Evolutionary conservation across 148 eudicot species (phyloP), one percentile per base, ranked within the genome.

Genomic region (Silene uniflora): DNA sequence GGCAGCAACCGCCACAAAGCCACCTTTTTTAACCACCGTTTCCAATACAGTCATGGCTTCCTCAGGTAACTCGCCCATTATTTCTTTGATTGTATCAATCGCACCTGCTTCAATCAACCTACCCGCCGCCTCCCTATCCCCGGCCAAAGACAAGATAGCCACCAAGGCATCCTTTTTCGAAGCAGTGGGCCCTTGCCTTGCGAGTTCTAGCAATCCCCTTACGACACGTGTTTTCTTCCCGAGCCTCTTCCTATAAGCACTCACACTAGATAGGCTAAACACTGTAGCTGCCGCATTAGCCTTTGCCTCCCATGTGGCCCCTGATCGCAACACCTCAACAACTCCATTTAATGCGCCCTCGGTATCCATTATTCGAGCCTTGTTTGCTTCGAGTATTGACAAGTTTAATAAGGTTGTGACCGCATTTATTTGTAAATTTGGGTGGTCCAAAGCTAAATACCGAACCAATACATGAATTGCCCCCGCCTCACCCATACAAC

Each of bases 241-340:
- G 0, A 94, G 80, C 76, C 74, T 85, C 74, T 85, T 90, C 54
- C 89, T 63, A 66, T 87, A 85, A 1, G 85, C 82, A 42, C 85
- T 87, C 46, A 91, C 84, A 2, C 86, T 89, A 0, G 90, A 83
- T 52, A 94, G 67, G 78, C 97, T 94, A 77, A 89, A 91, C 11
- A 94, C 66, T 6, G 98, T 86, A 0, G 97, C 97, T 0, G 98
- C 98, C 10, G 98, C 98, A 71, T 94, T 94, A 2, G 89, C 97
- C 79, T 91, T 94, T 13, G 98, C 97, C 80, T 94, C 98, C 97
- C 96, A 91, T 11, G 93, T 86, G 24, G 88, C 89, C 42, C 97
- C 98, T 1, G 89, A 84, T 11, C 90, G 87, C 14, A 94, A 72
- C 62, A 89, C 97, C 68, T 89, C 91, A 27, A 89, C 82, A 10